Conservation (phyloP, 2,329 filamentous ascomycete species). For the Fusarium xylarioides region DNA sequence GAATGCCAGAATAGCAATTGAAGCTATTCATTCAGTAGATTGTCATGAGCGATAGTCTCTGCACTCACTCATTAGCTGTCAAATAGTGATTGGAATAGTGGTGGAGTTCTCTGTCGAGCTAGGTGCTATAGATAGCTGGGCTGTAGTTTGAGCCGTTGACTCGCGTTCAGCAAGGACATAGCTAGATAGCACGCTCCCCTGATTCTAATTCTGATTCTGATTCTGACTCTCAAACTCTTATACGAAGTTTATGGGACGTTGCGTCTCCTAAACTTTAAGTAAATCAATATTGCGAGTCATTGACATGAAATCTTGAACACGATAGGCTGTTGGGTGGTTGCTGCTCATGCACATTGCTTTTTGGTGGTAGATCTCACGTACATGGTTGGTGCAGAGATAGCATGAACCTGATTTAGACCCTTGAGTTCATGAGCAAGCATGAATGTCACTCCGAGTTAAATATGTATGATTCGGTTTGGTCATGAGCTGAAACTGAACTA, state of each 20-base stretch:
- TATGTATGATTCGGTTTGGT: not conserved
- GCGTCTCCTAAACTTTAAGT: not conserved
- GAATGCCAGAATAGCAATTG: not conserved
- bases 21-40: not conserved
- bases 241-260: not conserved
- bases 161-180: constrained; percentile 3
- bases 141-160: constrained; percentile 31
- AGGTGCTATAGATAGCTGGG: constrained; percentile 3
- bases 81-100: not conserved
- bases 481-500: not conserved
- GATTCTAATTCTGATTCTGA: not conserved
- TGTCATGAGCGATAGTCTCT: not conserved
- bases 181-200: not conserved
- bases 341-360: constrained; percentile 20
- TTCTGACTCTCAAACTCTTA: not conserved
- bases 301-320: not conserved
- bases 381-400: not conserved
- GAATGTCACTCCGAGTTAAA: constrained; percentile 5
- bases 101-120: constrained; percentile 17
- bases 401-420: constrained; percentile 5
- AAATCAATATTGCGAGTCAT: constrained; percentile 15
- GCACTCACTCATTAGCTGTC: not conserved
- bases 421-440: not conserved
- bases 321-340: constrained; percentile 1
- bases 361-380: constrained; percentile 14